Evolutionary conservation across 441 rosid genomes (phyloP).

Genomic region (Pelargonium fulgidum): DNA sequence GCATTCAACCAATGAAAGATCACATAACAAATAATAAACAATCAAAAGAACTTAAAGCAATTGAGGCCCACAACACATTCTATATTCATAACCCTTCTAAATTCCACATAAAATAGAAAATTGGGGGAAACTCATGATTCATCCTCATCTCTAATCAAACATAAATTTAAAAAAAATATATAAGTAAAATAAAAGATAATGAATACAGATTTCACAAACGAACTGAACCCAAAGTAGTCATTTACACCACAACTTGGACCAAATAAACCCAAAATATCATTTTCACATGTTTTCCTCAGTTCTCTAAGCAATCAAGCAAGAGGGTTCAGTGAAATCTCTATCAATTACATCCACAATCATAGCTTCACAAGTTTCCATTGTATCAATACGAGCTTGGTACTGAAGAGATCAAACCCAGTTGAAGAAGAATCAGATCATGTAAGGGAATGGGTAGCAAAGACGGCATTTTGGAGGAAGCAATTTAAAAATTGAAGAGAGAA

Average conservation of each 20-base stretch:
- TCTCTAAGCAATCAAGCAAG: not conserved
- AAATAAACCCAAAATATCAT: not conserved
- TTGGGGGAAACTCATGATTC: not conserved
- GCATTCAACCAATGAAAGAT: not conserved
- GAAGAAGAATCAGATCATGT: constrained; percentile 1
- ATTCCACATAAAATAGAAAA: not conserved
- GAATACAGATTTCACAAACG: not conserved
- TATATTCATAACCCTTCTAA: not conserved
- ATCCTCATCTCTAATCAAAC: no score
- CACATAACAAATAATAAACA: constrained; percentile 7
- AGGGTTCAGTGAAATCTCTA: not conserved
- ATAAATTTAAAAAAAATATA: not conserved
- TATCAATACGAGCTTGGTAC: not conserved
- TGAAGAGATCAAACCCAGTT: not conserved
- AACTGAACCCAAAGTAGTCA: not conserved
- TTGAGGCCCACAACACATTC: not conserved
- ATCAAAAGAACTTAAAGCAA: not conserved
- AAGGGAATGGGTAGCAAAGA: not conserved
- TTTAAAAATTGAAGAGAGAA: not conserved
- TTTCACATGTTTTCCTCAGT: not conserved
- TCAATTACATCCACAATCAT: not conserved
- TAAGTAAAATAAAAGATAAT: not conserved
- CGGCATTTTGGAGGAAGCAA: not conserved
- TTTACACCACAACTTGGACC: not conserved
- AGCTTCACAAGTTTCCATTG: not conserved